Evolutionary conservation across 208 protist species (phyloP), one percentile per base, ranked within the genome.

Genomic region (Trypanosoma rangeli): DNA sequence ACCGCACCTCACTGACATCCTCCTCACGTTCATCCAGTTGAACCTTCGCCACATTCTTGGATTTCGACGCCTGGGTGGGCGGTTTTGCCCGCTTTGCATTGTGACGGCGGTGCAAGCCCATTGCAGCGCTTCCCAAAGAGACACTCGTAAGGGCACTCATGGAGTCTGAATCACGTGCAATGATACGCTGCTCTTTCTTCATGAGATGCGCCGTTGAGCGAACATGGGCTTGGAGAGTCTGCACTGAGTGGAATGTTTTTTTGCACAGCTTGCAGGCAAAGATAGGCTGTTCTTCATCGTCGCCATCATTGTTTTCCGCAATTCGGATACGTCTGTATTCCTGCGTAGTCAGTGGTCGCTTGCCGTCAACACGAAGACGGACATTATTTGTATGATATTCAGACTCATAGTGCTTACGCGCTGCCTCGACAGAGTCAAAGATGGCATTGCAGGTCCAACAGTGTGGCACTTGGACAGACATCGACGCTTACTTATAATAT

Each of bases 201-300:
- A 97, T 93, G 26, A 97, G 75, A 71, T 97, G 92, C 0, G 92
- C 89, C 24, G 87, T 97, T 24, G 92, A 97, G 75, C 88, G 87
- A 35, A 97, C 78, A 74, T 97, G 92, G 7, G 89, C 80, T 78
- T 97, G 92, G 26, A 97, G 83, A 12, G 92, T 97, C 64, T 94
- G 92, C 42, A 94, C 88, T 1, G 84, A 94, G 60, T 79, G 89
- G 61, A 97, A 97, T 3, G 83, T 86, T 68, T 97, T 97, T 59
- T 93, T 93, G 86, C 92, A 97, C 59, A 97, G 80, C 24, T 87
- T 97, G 81, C 92, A 97, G 5, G 86, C 89, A 70, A 88, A 97
- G 12, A 86, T 20, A 71, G 73, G 28, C 70, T 75, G 62, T 62
- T 76, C 84, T 28, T 86, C 83, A 15, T 64, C 57, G 22, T 76